Conservation (phyloP, 139 green algal genomes). For the Zygnema circumcarinatum region DNA sequence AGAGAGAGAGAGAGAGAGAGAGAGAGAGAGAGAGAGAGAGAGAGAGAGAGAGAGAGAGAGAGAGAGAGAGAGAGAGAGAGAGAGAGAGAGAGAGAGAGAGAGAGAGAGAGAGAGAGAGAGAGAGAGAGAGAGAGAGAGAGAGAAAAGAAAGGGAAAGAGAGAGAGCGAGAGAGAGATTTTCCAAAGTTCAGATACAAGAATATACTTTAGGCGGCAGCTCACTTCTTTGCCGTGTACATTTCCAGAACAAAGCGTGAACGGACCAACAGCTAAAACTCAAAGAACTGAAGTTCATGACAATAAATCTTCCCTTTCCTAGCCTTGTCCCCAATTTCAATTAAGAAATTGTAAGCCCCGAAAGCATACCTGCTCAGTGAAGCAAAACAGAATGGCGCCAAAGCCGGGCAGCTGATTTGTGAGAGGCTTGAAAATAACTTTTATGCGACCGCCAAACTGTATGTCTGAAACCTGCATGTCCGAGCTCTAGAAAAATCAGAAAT, state of each 20-base stretch:
- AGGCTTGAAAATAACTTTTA: constrained; percentile 31
- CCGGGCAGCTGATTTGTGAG: constrained; percentile 20
- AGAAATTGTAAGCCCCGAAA: no score
- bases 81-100: not conserved
- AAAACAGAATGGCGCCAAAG: constrained; percentile 34
- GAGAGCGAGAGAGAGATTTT: not conserved
- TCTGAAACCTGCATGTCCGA: constrained; percentile 4
- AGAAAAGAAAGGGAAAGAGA: not conserved
- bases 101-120: not conserved
- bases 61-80: not conserved
- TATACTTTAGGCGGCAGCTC: no score
- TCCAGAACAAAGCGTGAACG: not conserved
- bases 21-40: no score
- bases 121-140: not conserved
- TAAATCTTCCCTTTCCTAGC: no score
- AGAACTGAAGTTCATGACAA: no score
- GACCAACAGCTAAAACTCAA: not conserved
- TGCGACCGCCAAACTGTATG: not conserved
- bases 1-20: not conserved
- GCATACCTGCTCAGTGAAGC: constrained; percentile 15
- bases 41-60: not conserved
- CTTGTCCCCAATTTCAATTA: no score
- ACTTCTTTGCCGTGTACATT: no score
- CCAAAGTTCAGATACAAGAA: no score
- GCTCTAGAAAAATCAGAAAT: no score